Conservation (phyloP, 345 rosid species). For the Odontarrhena argentea region DNA sequence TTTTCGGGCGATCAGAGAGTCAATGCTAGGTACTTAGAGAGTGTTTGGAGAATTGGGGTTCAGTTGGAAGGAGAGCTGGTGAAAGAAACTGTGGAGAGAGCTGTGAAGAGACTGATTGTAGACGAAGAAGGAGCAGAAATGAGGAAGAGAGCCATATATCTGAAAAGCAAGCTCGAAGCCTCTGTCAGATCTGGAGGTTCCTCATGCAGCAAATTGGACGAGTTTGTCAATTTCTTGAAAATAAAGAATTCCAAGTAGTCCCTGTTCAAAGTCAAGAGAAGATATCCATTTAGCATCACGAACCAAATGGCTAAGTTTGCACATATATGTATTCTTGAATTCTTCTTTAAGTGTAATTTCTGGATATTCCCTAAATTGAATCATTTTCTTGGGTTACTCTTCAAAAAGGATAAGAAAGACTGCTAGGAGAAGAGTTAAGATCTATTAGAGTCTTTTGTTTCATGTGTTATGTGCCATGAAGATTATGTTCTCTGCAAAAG, state of each 20-base stretch:
- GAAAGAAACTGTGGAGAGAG: conserved; percentile 38
- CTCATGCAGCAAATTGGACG: conserved; percentile 32
- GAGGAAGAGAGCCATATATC: conserved; percentile 35
- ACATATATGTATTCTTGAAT: background rate
- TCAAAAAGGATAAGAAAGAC: background rate
- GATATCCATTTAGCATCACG: background rate
- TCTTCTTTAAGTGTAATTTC: background rate
- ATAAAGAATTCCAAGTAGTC: conserved; percentile 3
- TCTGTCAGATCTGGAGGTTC: conserved; percentile 31
- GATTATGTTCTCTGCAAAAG: conserved; percentile 9
- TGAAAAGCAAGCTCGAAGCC: conserved; percentile 39
- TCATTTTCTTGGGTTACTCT: background rate
- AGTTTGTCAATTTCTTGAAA: conserved; percentile 26
- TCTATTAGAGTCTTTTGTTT: background rate
- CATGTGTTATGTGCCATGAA: conserved; percentile 11
- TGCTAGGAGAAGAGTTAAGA: background rate
- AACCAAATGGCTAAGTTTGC: background rate
- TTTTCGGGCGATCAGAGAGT: conserved; percentile 45
- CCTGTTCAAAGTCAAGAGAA: conserved; percentile 9
- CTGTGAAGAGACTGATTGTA: conserved; percentile 40
- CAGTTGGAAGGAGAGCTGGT: conserved; percentile 42
- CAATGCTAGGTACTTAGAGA: conserved; percentile 45
- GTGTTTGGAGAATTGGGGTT: conserved; percentile 49
- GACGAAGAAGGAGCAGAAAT: conserved; percentile 42
- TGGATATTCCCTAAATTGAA: background rate